These are phyloP conservation scores for Candida tammaniensis DNA, from an alignment of 805 yeast species.

Conservation along the genomic window DNA sequence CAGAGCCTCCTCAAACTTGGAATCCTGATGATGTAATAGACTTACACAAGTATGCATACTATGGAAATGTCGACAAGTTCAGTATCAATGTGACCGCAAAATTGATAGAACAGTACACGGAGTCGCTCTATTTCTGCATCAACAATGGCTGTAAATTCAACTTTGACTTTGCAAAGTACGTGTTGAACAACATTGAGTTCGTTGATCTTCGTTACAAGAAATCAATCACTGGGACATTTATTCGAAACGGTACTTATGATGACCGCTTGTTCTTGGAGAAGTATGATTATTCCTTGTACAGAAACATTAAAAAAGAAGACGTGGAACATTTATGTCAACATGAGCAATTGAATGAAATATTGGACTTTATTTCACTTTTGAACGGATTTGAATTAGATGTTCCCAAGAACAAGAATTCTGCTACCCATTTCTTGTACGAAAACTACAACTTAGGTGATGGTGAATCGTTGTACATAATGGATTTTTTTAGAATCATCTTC, in stretches of 20 bases:
- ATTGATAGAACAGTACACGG: not conserved
- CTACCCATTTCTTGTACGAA: too few species aligned
- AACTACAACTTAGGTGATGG: too few species aligned
- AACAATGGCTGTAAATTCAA: not conserved
- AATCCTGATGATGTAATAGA: too few species aligned
- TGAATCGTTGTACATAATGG: too few species aligned
- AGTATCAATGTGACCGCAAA: too few species aligned
- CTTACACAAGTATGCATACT: too few species aligned
- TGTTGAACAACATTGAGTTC: not conserved
- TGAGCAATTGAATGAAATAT: not conserved
- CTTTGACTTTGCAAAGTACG: not conserved
- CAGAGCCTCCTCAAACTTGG: too few species aligned
- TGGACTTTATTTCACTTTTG: not conserved
- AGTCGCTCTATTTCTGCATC: not conserved
- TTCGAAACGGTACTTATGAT: not conserved
- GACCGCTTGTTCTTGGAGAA: not conserved
- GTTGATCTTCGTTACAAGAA: too few species aligned
- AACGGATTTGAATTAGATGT: too few species aligned
- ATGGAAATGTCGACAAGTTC: too few species aligned
- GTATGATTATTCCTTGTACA: not conserved
- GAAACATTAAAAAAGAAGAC: not conserved
- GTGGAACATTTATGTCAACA: not conserved
- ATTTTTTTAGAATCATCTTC: too few species aligned
- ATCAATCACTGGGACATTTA: not conserved
- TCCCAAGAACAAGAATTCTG: too few species aligned